phyloP scores from a whole-genome alignment of 2,329 filamentous ascomycete species.

The Sarocladium oryzae region DNA sequence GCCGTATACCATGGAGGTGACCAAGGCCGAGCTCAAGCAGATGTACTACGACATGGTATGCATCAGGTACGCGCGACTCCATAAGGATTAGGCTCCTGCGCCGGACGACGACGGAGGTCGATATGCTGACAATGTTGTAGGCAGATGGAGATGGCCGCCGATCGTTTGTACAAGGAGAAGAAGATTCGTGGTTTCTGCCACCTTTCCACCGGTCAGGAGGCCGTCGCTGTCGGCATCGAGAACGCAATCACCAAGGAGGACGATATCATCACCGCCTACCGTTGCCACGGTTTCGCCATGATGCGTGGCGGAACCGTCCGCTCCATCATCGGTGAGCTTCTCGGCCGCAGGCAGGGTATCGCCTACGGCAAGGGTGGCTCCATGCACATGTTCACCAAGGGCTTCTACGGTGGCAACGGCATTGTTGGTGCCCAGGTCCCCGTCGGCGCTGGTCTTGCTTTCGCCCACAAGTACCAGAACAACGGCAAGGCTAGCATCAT shows the following conservation, averaged over 20 bases:
- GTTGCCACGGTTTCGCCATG: conserved; percentile 95
- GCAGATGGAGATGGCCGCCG: conserved; percentile 99
- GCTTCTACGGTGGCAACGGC: conserved; percentile 98
- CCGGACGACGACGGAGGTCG: background rate
- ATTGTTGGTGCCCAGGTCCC: conserved; percentile 98
- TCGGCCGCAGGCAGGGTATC: conserved; percentile 92
- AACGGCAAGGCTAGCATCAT: conserved; percentile 82
- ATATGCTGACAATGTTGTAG: conserved; percentile 43
- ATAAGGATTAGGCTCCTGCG: too few relatives aligned
- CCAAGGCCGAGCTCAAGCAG: conserved; percentile 96
- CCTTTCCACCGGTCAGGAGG: conserved; percentile 95
- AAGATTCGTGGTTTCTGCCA: conserved; percentile 99
- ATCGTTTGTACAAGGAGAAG: conserved; percentile 99
- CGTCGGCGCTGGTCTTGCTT: conserved; percentile 91
- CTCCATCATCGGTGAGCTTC: conserved; percentile 91
- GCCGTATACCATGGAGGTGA: conserved; percentile 83
- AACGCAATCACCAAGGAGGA: conserved; percentile 87
- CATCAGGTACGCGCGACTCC: conserved; percentile 61
- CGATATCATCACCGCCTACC: conserved; percentile 95
- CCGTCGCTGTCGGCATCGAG: conserved; percentile 94
- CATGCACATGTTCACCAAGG: conserved; percentile 99
- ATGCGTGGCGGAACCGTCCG: conserved; percentile 91
- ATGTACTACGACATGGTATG: conserved; percentile 99
- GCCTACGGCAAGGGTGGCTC: conserved; percentile 98
- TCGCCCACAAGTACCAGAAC: conserved; percentile 90